Percentiles rank a stretch among this genome's conserved stretches.
phyloP scores from a whole-genome alignment of 208 protist species.

The Angomonas ambiguus region DNA sequence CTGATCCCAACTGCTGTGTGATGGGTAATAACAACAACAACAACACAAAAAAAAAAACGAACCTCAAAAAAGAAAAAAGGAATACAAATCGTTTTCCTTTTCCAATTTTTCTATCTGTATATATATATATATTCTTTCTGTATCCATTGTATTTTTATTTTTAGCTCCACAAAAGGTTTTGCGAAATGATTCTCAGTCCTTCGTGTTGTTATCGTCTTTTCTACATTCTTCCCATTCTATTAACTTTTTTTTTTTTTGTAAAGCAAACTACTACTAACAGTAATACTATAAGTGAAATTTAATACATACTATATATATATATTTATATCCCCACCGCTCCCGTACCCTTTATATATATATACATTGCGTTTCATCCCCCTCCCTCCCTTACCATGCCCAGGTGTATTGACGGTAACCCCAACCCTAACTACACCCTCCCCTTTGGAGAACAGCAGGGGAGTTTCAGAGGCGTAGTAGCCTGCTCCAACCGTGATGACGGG shows the following conservation, averaged over 20 bases:
- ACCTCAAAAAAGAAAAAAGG: background rate
- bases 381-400: background rate
- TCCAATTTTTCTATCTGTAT: background rate
- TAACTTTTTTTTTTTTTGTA: slow-evolving; percentile 6
- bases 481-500: slow-evolving; percentile 72
- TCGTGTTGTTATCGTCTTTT: background rate
- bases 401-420: background rate
- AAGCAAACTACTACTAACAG: background rate
- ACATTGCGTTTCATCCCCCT: too few relatives aligned
- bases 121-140: too few relatives aligned
- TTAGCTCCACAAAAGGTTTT: background rate
- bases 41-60: slow-evolving; percentile 9
- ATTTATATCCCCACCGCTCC: background rate
- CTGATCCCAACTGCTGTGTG: too few relatives aligned
- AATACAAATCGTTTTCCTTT: background rate
- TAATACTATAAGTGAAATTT: background rate
- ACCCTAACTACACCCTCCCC: slow-evolving; percentile 19
- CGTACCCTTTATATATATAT: too few relatives aligned
- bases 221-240: background rate
- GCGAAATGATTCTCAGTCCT: background rate
- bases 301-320: background rate
- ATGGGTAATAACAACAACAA: background rate
- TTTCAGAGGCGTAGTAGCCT: slow-evolving; percentile 57
- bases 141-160: too few relatives aligned
- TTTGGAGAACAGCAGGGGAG: slow-evolving; percentile 68